Evolutionary conservation across 2,329 filamentous ascomycete genomes (phyloP), one percentile per base, ranked within the genome.

Genomic region (Ramularia endophylla): DNA sequence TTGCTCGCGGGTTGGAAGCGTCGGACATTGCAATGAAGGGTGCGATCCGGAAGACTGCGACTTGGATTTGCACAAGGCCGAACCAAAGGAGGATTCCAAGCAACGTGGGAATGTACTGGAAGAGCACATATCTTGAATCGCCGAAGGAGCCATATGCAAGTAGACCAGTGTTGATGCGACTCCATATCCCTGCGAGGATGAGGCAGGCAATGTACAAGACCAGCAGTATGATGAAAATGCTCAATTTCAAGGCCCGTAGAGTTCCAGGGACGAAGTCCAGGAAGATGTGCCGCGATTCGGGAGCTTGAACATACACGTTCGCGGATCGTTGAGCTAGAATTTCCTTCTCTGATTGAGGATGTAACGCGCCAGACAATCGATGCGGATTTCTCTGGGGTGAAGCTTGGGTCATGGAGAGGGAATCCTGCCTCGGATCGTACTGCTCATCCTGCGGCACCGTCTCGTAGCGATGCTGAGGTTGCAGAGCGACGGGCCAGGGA

Each of bases 41-140:
- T 28, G 85, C 70, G 9, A 85, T 76, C 43, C 90, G 80, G 49
- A 84, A 79, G n/a, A 88, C 75, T 3, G 88, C 79, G 1, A 75
- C 73, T 52, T 87, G 76, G 28, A 95, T 70, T 51, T 81, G 77
- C 55, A 94, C 82, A 1, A 86, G 74, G 71, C 86, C 94, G 5
- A 95, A 62, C 33, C 92, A 71, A 27, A 94, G 66, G 9, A 82
- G 51, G 15, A 80, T 79, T 0, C 81, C 86, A 11, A 94, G 59
- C 0, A 94, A 68, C 42, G 88, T 87, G 2, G 90, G 89, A 1
- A 95, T 67, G 50, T 94, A 86, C 47, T 87, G 78, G 62, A 94
- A 92, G 34, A 94, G 65, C 61, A 95, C 95, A 64, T 94, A 95
- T 50, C 81, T 74, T 7, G 73, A 74, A 36, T 82, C 83, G 46